Percentiles rank a stretch among this genome's conserved stretches.
These are phyloP conservation scores for Pisolithus tinctorius DNA, from an alignment of 768 basidiomycete genomes.

Conservation along the genomic window DNA sequence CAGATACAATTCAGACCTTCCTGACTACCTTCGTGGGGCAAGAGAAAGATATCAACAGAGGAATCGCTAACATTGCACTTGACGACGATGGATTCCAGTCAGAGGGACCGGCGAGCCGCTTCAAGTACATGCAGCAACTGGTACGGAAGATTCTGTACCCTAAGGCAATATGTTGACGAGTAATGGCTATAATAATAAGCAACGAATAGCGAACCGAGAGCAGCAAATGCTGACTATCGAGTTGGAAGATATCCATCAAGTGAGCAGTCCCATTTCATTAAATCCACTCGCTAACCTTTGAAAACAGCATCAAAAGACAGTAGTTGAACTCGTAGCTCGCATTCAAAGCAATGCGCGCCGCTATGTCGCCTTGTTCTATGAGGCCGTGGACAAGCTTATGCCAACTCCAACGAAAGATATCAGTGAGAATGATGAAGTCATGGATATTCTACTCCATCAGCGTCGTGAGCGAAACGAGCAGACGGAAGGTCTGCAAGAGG, in stretches of 20 bases:
- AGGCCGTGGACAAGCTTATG: constrained; percentile 86
- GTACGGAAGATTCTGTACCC: constrained; percentile 40
- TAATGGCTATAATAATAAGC: constrained; percentile 38
- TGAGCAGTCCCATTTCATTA: constrained; percentile 26
- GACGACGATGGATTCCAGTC: constrained; percentile 39
- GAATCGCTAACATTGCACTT: constrained; percentile 67
- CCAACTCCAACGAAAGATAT: constrained; percentile 87
- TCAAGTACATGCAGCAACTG: constrained; percentile 82
- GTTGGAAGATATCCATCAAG: constrained; percentile 78
- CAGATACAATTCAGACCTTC: constrained; percentile 68
- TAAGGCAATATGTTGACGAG: constrained; percentile 15
- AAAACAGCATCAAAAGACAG: constrained; percentile 58
- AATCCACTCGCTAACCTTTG: constrained; percentile 6
- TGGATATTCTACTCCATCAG: constrained; percentile 95
- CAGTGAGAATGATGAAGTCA: constrained; percentile 86
- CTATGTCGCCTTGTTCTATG: constrained; percentile 83
- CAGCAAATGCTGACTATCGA: constrained; percentile 86
- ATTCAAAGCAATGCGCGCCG: constrained; percentile 84
- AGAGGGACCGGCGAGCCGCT: constrained; percentile 30
- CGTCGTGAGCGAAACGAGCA: constrained; percentile 83
- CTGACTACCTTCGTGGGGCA: constrained; percentile 59
- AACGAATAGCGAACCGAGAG: constrained; percentile 90
- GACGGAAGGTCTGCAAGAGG: constrained; percentile 62
- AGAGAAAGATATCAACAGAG: constrained; percentile 59
- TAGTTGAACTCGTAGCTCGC: constrained; percentile 68